phyloP scores from a whole-genome alignment of 2,329 filamentous ascomycete genomes.

The Hypoxylon sp. region DNA sequence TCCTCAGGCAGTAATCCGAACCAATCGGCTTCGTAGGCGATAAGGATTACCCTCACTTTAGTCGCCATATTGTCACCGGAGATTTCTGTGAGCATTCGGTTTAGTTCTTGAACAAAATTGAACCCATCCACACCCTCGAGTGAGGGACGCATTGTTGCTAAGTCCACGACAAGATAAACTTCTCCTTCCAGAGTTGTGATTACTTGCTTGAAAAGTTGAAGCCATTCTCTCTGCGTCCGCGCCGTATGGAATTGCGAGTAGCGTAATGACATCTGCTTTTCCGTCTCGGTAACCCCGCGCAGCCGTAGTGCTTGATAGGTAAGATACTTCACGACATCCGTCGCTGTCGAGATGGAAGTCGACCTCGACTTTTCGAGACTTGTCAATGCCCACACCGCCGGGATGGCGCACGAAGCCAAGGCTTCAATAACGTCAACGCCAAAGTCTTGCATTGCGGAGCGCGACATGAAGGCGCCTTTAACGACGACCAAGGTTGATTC shows the following conservation, averaged over 20 bases:
- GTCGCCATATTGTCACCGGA: not conserved
- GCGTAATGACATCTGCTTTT: not conserved
- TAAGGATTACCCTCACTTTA: not conserved
- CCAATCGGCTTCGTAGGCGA: not conserved
- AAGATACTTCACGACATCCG: not conserved
- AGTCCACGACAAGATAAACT: not conserved
- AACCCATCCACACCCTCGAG: not conserved
- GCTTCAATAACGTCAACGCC: not conserved
- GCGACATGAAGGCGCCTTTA: constrained; percentile 1
- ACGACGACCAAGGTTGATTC: not conserved
- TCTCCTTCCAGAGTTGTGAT: not conserved
- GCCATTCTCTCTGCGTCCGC: not conserved
- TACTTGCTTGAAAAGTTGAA: not conserved
- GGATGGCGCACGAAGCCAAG: not conserved
- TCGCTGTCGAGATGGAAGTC: not conserved
- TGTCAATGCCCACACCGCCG: not conserved
- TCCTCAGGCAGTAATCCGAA: not conserved
- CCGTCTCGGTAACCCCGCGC: not conserved
- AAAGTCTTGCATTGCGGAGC: not conserved
- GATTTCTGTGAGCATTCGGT: not conserved
- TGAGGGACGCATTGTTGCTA: not conserved
- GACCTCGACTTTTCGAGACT: constrained; percentile 1
- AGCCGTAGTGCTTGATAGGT: not conserved
- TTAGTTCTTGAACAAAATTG: not conserved
- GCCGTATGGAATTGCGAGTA: not conserved